phyloP scores from a whole-genome alignment of 164 flowering plant genomes.

The Magnolia officinalis region DNA sequence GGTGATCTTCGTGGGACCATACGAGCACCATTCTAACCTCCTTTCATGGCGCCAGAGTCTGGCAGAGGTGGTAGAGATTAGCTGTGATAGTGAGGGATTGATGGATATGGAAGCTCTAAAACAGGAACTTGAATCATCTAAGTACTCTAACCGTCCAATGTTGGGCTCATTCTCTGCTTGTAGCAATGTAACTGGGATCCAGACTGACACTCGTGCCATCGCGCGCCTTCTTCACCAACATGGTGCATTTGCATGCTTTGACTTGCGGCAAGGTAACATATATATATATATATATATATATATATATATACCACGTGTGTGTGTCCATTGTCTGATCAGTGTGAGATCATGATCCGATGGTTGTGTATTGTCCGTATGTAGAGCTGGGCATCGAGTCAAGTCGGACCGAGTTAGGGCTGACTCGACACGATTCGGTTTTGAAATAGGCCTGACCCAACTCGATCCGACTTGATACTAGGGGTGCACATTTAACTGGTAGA shows the following conservation, averaged over 20 bases:
- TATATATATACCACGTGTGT: too few species aligned
- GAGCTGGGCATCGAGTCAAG: too few species aligned
- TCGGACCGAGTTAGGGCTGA: too few species aligned
- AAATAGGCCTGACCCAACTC: too few species aligned
- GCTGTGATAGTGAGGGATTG: conserved; percentile 38
- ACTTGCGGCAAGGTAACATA: conserved; percentile 32
- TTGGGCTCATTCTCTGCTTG: conserved; percentile 83
- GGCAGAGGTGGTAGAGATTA: conserved; percentile 35
- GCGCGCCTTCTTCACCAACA: conserved; percentile 56
- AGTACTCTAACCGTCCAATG: conserved; percentile 39
- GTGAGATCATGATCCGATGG: not conserved
- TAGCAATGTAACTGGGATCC: conserved; percentile 71
- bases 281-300: too few species aligned
- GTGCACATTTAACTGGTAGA: too few species aligned
- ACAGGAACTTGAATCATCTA: conserved; percentile 27
- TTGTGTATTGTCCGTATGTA: not conserved
- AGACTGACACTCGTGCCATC: conserved; percentile 45
- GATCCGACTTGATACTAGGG: too few species aligned
- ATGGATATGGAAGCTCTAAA: conserved; percentile 47
- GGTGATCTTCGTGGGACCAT: conserved; percentile 36
- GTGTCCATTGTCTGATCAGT: not conserved
- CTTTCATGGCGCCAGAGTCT: conserved; percentile 29
- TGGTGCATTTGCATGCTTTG: conserved; percentile 79
- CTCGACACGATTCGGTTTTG: too few species aligned
- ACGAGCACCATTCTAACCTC: conserved; percentile 42